Evolutionary conservation across 2,329 filamentous ascomycete species (phyloP), one percentile per base, ranked within the genome.

Genomic region (Xylariaceae sp.): DNA sequence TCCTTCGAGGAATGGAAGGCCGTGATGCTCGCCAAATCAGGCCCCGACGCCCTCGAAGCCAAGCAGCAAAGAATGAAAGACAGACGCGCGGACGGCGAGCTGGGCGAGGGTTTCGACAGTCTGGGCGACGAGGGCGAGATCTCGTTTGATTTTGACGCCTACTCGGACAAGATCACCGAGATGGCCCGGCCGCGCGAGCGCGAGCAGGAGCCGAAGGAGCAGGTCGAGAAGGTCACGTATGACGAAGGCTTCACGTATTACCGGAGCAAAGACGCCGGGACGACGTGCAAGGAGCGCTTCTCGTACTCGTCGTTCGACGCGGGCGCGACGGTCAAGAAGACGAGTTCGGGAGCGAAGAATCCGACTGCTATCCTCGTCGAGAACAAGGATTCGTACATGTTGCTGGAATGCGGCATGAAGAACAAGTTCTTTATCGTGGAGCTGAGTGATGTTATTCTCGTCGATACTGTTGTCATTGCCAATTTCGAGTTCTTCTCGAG

Each of bases 401-500:
- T 97, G 51, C 90, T 97, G 65, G 90, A 93, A 72, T 99, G 94
- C 74, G 86, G 87, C 4, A 86, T 86, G 17, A 79, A 87, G 66
- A 93, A 95, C 77, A 97, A 97, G 74, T 97, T 95, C 71, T 81
- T 97, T 64, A 92, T 97, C 61, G 85, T 99, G 61, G 94, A 99
- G 75, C 80, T 99, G 35, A 97, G 91, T 73, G 91, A 96, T 69
- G 84, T 87, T 58, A 85, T 88, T 58, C 81, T 96, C 50, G 89
- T 99, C 60, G 94, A 99, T 72, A 99, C 94, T 0, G 81, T 99
- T 47, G 94, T 97, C n/a, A 81, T 99, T 56, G 94, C 93, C 62
- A 99, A 99, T 73, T 99, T 95, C 68, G 94, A 99, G 73, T 99
- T 99, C 78, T 99, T 99, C 78, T 96, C 92, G 57, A 97, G 92